Evolutionary conservation across 345 rosid species (phyloP).

Genomic region (Hypericum androsaemum): DNA sequence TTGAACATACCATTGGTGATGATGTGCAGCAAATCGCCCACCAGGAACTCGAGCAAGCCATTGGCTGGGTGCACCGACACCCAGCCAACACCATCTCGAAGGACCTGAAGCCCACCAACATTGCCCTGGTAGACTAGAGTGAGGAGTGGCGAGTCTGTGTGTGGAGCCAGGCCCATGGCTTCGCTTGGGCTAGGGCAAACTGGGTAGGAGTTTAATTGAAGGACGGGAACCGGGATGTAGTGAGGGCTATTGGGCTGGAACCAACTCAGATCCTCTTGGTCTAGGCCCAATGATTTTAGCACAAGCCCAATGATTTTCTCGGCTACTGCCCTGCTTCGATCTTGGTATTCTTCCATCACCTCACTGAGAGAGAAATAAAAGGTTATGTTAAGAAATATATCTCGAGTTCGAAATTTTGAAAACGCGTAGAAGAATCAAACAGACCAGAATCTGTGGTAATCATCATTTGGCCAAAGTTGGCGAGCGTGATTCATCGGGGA

Average conservation of each 20-base stretch:
- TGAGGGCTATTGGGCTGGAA: slow-evolving; percentile 15
- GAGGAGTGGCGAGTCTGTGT: slow-evolving; percentile 42
- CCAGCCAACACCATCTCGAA: slow-evolving; percentile 25
- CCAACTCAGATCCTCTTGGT: slow-evolving; percentile 30
- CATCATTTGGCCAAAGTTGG: slow-evolving; percentile 54
- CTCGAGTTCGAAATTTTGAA: too few species aligned
- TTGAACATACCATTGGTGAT: slow-evolving; percentile 37
- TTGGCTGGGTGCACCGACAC: slow-evolving; percentile 26
- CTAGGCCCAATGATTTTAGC: slow-evolving; percentile 31
- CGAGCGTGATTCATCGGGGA: slow-evolving; percentile 55
- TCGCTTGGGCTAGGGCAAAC: slow-evolving; percentile 39
- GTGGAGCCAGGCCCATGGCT: slow-evolving; percentile 48
- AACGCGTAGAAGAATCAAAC: not conserved
- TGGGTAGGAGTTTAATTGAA: slow-evolving; percentile 50
- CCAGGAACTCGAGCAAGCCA: slow-evolving; percentile 26
- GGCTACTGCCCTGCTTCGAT: slow-evolving; percentile 12
- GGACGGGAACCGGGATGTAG: slow-evolving; percentile 15
- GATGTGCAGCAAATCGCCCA: slow-evolving; percentile 42
- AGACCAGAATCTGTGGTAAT: slow-evolving; percentile 51
- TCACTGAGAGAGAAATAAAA: slow-evolving; percentile 17
- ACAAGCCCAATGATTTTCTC: slow-evolving; percentile 28
- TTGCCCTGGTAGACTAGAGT: slow-evolving; percentile 33
- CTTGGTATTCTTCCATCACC: slow-evolving; percentile 33
- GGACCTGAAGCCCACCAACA: slow-evolving; percentile 29
- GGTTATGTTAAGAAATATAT: too few species aligned